phyloP scores from a whole-genome alignment of 495 filamentous ascomycete species.

The Penicillium turbatum region DNA sequence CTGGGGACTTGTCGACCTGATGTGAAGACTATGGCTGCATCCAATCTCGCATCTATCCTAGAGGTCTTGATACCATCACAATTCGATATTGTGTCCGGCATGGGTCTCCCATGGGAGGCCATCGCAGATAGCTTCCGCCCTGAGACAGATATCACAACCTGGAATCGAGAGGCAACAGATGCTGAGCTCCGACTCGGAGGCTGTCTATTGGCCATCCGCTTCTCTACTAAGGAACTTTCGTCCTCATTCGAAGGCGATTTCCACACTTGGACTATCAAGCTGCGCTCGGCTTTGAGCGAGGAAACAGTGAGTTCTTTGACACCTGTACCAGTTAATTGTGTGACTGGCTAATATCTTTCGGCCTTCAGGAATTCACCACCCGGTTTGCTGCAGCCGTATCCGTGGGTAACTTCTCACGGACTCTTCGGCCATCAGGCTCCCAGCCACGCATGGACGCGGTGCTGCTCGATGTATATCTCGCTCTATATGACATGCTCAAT shows the following conservation, averaged over 20 bases:
- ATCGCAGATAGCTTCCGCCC: slow-evolving; percentile 24
- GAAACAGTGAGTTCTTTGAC: slow-evolving; percentile 35
- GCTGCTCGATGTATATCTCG: slow-evolving; percentile 45
- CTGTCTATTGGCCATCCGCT: slow-evolving; percentile 53
- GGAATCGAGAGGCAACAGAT: slow-evolving; percentile 43
- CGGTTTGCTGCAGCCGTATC: slow-evolving; percentile 53
- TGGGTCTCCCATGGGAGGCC: slow-evolving; percentile 26
- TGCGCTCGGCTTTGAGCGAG: slow-evolving; percentile 39
- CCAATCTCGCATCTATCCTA: slow-evolving; percentile 34
- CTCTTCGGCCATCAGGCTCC: slow-evolving; percentile 22
- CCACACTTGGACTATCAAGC: slow-evolving; percentile 29
- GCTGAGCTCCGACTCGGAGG: slow-evolving; percentile 48
- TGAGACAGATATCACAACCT: slow-evolving; percentile 22
- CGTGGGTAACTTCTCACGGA: slow-evolving; percentile 32
- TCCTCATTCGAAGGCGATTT: slow-evolving; percentile 20
- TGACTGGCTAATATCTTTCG: background rate
- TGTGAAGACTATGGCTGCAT: slow-evolving; percentile 31
- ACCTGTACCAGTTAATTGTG: background rate
- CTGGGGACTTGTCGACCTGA: slow-evolving; percentile 24
- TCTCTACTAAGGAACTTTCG: slow-evolving; percentile 28
- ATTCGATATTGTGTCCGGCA: slow-evolving; percentile 5
- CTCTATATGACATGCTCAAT: slow-evolving; percentile 61
- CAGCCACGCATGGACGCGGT: slow-evolving; percentile 25
- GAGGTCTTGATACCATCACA: slow-evolving; percentile 24
- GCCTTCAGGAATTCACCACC: slow-evolving; percentile 58